Evolutionary conservation across 1,284 basidiomycete species (phyloP), one percentile per base, ranked within the genome.

Genomic region (Pisolithus thermaeus): DNA sequence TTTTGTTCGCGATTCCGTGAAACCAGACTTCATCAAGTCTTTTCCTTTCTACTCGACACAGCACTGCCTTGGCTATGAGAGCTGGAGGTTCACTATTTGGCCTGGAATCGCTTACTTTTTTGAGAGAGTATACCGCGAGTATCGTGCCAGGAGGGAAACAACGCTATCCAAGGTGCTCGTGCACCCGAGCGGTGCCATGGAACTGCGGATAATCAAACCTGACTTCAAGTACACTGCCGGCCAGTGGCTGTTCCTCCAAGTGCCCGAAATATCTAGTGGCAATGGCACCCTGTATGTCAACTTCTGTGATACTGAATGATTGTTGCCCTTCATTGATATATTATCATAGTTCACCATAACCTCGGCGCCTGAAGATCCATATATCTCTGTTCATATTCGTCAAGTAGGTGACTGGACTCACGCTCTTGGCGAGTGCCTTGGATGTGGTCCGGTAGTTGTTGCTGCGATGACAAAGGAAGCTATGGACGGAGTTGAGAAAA

Each of bases 391-490:
- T 41, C 92, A 94, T 67, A 87, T 95, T 59, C 88, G 90, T 66
- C 92, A 94, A 73, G 90, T 90, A 49, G 90, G 91, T 56, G 92
- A 96, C 67, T 95, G 83, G 74, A 94, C 91, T 3, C 77, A 77
- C 49, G 83, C 77, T 28, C 81, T 95, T 37, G 92, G 90, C 38
- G 83, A 87, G 50, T 83, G 87, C 59, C 79, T 94, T 38, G 90
- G 91, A 47, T 90, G 86, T 49, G 87, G 87, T 46, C 83, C 86
- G 9, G 75, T 78, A 23, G 80, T 89, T 39, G 87, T 90, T 27
- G 80, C 83, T 47, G 72, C 80, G 27, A 84, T 91, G 76, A 90
- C 87, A 37, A 73, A 78, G 58, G 80, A 79, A 25, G 88, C 85
- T 7, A 83, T 88, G 76, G 84, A 81, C 57, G 90, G 86, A 36